Evolutionary conservation across 805 yeast genomes (phyloP).

Genomic region (Lipomyces sp.): DNA sequence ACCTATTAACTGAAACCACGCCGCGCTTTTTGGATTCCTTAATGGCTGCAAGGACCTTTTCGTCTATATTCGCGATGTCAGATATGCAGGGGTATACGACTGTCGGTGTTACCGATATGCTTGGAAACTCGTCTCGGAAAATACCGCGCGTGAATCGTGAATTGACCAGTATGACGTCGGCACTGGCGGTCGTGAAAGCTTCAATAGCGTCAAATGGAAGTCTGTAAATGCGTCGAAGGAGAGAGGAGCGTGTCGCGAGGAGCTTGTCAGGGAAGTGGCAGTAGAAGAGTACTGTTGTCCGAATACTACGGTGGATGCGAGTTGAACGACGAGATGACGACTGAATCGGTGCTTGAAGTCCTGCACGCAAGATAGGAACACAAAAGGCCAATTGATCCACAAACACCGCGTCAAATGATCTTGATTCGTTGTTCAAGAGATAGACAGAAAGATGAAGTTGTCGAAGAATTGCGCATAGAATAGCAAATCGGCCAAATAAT

Average conservation of each 20-base stretch:
- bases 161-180: slow-evolving; percentile 84
- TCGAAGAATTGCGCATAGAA: slow-evolving; percentile 77
- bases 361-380: slow-evolving; percentile 60
- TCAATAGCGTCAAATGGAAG: slow-evolving; percentile 81
- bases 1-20: slow-evolving; percentile 79
- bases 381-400: slow-evolving; percentile 88
- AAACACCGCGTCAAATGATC: slow-evolving; percentile 64
- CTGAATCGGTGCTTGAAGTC: slow-evolving; percentile 1
- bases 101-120: slow-evolving; percentile 41
- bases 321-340: neutral
- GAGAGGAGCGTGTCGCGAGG: slow-evolving; percentile 53
- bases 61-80: neutral
- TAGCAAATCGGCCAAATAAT: slow-evolving; percentile 61
- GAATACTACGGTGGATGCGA: neutral
- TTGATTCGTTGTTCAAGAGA: slow-evolving; percentile 46
- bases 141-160: slow-evolving; percentile 75
- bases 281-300: slow-evolving; percentile 54
- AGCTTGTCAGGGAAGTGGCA: slow-evolving; percentile 95
- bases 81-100: slow-evolving; percentile 77
- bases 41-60: slow-evolving; percentile 19
- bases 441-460: slow-evolving; percentile 62
- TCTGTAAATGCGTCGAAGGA: slow-evolving; percentile 64
- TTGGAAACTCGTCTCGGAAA: slow-evolving; percentile 60
- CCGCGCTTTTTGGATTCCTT: slow-evolving; percentile 34
- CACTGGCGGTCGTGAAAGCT: slow-evolving; percentile 67